Percentiles rank a stretch among this genome's conserved stretches.
phyloP scores from a whole-genome alignment of 352 stramenopile species.

The Phytophthora melonis region DNA sequence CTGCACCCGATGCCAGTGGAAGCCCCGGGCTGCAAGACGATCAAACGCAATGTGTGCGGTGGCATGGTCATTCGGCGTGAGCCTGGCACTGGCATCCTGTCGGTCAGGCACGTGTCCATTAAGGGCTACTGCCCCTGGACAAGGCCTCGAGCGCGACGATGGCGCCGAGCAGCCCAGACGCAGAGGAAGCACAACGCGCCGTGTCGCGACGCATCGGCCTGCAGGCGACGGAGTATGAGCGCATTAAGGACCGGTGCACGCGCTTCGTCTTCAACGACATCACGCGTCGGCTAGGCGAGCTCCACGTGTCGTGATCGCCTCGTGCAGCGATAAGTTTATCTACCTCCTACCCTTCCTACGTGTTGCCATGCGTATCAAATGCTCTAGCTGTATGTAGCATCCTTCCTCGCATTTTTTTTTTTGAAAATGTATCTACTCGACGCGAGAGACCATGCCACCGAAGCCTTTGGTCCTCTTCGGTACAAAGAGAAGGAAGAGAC shows the following conservation, averaged over 20 bases:
- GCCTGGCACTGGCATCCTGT: conserved; percentile 49
- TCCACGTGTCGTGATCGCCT: conserved; percentile 22
- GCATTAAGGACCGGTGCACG: conserved; percentile 57
- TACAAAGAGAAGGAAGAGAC: too few species aligned
- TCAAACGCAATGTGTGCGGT: conserved; percentile 65
- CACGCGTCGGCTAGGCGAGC: conserved; percentile 10
- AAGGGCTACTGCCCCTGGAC: conserved; percentile 65
- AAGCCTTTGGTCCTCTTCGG: too few species aligned
- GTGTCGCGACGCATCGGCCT: conserved; percentile 60
- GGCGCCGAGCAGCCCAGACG: conserved; percentile 13
- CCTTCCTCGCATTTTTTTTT: too few species aligned
- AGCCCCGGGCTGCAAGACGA: conserved; percentile 24
- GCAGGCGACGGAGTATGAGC: conserved; percentile 63
- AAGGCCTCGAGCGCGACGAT: conserved; percentile 15
- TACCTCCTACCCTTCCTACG: too few species aligned
- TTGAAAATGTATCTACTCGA: too few species aligned
- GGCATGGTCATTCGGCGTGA: conserved; percentile 56
- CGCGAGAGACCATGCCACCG: too few species aligned
- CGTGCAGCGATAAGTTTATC: too few species aligned
- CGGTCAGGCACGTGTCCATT: conserved; percentile 63
- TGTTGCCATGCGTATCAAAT: too few species aligned
- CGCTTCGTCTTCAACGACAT: conserved; percentile 66
- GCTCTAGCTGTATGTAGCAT: too few species aligned
- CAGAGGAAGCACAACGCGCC: conserved; percentile 40
- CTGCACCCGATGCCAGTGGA: conserved; percentile 44